phyloP scores from a whole-genome alignment of 345 rosid genomes.

The Anastatica hierochuntica region DNA sequence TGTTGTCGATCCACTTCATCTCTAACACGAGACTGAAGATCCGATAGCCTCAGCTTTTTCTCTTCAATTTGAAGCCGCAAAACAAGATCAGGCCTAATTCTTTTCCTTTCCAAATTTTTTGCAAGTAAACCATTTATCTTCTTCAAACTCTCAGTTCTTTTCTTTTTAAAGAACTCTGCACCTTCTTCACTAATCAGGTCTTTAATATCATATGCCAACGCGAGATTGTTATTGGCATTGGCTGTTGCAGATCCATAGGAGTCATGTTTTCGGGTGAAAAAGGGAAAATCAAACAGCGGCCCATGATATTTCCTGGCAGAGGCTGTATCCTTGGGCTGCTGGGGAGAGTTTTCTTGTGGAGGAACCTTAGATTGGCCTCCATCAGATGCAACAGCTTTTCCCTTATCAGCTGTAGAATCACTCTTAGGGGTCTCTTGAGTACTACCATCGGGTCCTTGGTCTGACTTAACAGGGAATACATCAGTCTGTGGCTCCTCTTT shows the following conservation, averaged over 20 bases:
- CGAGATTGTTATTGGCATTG: slow-evolving; percentile 68
- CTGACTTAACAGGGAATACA: slow-evolving; percentile 45
- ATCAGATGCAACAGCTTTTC: slow-evolving; percentile 71
- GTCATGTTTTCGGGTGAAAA: slow-evolving; percentile 92
- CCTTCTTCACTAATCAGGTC: slow-evolving; percentile 94
- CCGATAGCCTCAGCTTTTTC: slow-evolving; percentile 72
- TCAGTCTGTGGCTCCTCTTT: slow-evolving; percentile 75
- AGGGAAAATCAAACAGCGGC: slow-evolving; percentile 95
- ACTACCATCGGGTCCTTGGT: slow-evolving; percentile 60
- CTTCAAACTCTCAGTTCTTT: slow-evolving; percentile 68
- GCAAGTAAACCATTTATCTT: slow-evolving; percentile 74
- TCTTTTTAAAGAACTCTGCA: slow-evolving; percentile 59
- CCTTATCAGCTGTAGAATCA: slow-evolving; percentile 62
- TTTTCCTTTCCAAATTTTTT: slow-evolving; percentile 85
- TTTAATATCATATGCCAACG: slow-evolving; percentile 77
- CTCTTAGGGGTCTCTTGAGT: slow-evolving; percentile 45
- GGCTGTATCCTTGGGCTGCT: slow-evolving; percentile 64
- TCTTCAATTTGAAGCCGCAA: slow-evolving; percentile 95
- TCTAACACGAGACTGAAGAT: slow-evolving; percentile 77
- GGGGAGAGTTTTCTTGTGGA: slow-evolving; percentile 46
- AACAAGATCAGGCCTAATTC: slow-evolving; percentile 98
- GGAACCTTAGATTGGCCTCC: no score
- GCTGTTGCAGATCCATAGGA: slow-evolving; percentile 64
- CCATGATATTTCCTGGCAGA: slow-evolving; percentile 94
- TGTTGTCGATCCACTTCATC: slow-evolving; percentile 92